These are phyloP conservation scores for Gamsiella multidivaricata DNA, from an alignment of 192 early-diverging fungal genomes.

Conservation along the genomic window DNA sequence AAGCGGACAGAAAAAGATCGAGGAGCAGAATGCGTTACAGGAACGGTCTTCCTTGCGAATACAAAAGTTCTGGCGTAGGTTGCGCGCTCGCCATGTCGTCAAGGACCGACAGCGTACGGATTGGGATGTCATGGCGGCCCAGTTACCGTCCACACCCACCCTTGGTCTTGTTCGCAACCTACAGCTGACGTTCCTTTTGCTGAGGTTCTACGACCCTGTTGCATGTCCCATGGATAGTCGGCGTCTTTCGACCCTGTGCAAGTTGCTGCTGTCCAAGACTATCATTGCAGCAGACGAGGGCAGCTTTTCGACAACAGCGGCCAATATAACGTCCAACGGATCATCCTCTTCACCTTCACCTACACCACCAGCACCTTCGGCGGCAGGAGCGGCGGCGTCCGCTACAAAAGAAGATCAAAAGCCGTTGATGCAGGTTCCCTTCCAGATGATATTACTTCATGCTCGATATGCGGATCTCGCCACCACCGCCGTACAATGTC, in stretches of 20 bases:
- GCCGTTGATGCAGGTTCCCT: constrained; percentile 32
- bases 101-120: constrained; percentile 21
- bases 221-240: constrained; percentile 7
- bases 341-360: not conserved
- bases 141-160: constrained; percentile 17
- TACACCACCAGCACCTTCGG: not conserved
- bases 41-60: constrained; percentile 20
- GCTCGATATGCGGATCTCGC: constrained; percentile 26
- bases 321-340: not conserved
- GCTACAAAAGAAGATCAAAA: not conserved
- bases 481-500: not conserved
- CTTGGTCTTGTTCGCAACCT: constrained; percentile 36
- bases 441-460: constrained; percentile 46
- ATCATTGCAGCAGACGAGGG: constrained; percentile 7
- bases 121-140: constrained; percentile 27
- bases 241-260: constrained; percentile 34
- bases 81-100: not conserved
- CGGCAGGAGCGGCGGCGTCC: not conserved
- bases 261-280: constrained; percentile 35
- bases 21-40: constrained; percentile 20
- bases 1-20: constrained; percentile 27
- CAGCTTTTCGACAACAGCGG: not conserved
- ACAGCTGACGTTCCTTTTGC: constrained; percentile 21
- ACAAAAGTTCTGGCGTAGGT: constrained; percentile 13
- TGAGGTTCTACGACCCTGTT: constrained; percentile 19